Evolutionary conservation across 2,329 filamentous ascomycete genomes (phyloP), one percentile per base, ranked within the genome.

Genomic region (Leptographium procerum): DNA sequence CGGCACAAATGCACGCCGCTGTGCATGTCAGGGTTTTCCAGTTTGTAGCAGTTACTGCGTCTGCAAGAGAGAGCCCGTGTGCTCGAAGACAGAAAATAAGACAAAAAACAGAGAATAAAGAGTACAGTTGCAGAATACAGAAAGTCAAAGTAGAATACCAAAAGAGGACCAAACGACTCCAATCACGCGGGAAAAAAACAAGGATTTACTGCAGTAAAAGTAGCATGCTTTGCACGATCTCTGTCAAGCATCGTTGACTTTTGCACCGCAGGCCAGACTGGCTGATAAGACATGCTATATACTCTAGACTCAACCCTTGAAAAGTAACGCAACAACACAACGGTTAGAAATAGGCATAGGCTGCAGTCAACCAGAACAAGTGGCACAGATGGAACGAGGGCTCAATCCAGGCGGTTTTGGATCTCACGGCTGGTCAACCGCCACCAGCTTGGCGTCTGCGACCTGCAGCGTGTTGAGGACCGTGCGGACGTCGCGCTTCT

Each of bases 1-100:
- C 79, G 79, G 77, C 88, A 91, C 56, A 91, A 75, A 68, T 91
- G 88, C 19, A 91, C 84, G 52, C 88, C 88, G 3, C 88, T 79
- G 70, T 90, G 87, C 76, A 91, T 81, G 67, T 91, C 87, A 2
- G 55, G 68, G 67, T 61, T 81, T 78, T 64, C 87, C 84, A 61
- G 80, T 81, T 56, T 66, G 65, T 51, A 70, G 66, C 24, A 71
- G 66, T 43, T 64, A 57, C 64, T 70, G 62, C 56, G 69, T 69
- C 10, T 69, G 66, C 55, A 71, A 65, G 52, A 71, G 69, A 36
- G 69, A 71, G 64, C 69, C 69, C 66, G 71, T 65, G 59, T 71
- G 69, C 64, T 71, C 69, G 55, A 68, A n/a, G n/a, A n/a, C n/a
- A n/a, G n/a, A n/a, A n/a, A 22, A 34, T 2, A 24, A 3, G 45